Conservation (phyloP, 139 green algal genomes). For the Chlamydomonas urium region DNA sequence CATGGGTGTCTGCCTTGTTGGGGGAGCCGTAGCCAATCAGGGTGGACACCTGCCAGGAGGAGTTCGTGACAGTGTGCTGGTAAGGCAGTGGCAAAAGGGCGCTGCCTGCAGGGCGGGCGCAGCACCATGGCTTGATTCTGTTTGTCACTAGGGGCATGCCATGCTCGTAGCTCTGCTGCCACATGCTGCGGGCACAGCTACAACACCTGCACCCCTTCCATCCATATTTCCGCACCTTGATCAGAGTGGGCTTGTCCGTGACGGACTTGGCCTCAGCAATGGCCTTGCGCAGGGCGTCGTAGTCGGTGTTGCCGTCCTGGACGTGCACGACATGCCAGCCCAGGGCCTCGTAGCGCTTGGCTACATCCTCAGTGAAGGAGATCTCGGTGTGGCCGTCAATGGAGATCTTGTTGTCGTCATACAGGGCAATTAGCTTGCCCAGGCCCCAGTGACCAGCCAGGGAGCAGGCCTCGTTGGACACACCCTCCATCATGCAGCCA, state of each 20-base stretch:
- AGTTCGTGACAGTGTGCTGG: too few relatives aligned
- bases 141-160: too few relatives aligned
- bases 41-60: constrained; percentile 76
- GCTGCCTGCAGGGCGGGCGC: too few relatives aligned
- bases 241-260: constrained; percentile 94
- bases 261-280: constrained; percentile 83
- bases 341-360: constrained; percentile 83
- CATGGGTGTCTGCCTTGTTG: constrained; percentile 97
- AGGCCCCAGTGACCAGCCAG: constrained; percentile 97
- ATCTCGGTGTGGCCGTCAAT: constrained; percentile 98
- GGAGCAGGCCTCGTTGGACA: constrained; percentile 94
- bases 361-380: constrained; percentile 98
- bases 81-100: too few relatives aligned
- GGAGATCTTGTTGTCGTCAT: constrained; percentile 99
- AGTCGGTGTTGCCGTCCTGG: constrained; percentile 94
- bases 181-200: too few relatives aligned
- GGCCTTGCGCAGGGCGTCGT: constrained; percentile 76
- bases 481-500: constrained; percentile 99
- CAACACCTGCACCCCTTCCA: too few relatives aligned
- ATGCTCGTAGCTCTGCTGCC: too few relatives aligned
- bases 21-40: constrained; percentile 98
- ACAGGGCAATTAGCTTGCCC: constrained; percentile 98
- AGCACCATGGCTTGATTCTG: too few relatives aligned
- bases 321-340: constrained; percentile 80
- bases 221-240: constrained; percentile 90